A percentile compares a stretch with the other conserved stretches of the same genome.
Evolutionary conservation across 2,329 filamentous ascomycete genomes (phyloP).

Genomic region (Microsporum ferrugineum): DNA sequence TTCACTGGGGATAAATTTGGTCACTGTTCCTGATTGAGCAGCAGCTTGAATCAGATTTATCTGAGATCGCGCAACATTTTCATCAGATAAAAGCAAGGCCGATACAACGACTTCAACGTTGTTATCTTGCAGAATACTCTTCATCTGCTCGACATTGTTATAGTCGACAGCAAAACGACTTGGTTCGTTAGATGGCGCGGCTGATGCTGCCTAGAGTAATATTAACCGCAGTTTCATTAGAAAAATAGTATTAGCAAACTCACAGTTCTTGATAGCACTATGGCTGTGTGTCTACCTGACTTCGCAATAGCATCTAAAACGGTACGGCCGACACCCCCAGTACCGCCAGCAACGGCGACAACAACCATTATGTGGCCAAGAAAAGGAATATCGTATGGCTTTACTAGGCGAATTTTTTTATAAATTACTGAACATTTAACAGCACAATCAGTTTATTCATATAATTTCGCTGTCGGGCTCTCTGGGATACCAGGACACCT

Average conservation of each 20-base stretch:
- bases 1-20: slow-evolving; percentile 2
- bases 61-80: neutral
- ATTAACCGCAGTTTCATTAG: neutral
- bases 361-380: neutral
- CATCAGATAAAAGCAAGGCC: neutral
- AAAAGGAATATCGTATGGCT: neutral
- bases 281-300: neutral
- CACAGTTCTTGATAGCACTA: neutral
- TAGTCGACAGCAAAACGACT: neutral
- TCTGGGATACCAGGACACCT: no score
- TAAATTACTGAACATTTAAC: neutral
- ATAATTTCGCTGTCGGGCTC: no score
- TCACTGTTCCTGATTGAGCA: neutral
- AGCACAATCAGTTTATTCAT: no score
- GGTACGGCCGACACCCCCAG: neutral
- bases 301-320: slow-evolving; percentile 1
- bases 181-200: neutral
- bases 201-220: neutral
- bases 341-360: slow-evolving; percentile 1
- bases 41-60: slow-evolving; percentile 1
- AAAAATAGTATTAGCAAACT: neutral
- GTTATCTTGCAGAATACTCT: neutral
- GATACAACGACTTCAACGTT: slow-evolving; percentile 2
- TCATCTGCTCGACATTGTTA: neutral
- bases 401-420: neutral